These are phyloP conservation scores for Hypoxylon sp. DNA, from an alignment of 2,329 filamentous ascomycete species.

Conservation along the genomic window DNA sequence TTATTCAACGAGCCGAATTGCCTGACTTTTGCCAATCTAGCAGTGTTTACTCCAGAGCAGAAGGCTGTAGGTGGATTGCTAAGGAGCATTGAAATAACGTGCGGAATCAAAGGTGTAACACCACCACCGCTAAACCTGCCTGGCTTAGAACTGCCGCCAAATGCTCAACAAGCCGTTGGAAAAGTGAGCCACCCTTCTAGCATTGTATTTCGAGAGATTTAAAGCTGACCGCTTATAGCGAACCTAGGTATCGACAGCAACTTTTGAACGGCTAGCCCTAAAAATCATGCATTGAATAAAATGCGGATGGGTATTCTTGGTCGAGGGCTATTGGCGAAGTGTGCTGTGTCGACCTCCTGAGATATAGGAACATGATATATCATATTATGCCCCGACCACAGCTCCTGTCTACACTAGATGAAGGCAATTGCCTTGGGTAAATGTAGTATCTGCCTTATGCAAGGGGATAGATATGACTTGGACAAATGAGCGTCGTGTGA, in stretches of 20 bases:
- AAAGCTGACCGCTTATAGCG: slow-evolving; percentile 28
- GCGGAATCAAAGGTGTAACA: slow-evolving; percentile 52
- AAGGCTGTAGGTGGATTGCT: slow-evolving; percentile 55
- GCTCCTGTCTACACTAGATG: not conserved
- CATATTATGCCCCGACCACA: slow-evolving; percentile 13
- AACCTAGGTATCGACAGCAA: slow-evolving; percentile 8
- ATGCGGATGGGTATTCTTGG: not conserved
- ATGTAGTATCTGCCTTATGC: slow-evolving; percentile 20
- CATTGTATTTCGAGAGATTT: not conserved
- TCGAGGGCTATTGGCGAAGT: slow-evolving; percentile 21
- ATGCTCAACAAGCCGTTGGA: slow-evolving; percentile 47
- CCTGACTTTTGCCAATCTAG: slow-evolving; percentile 55
- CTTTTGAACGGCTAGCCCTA: not conserved
- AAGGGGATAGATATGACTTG: slow-evolving; percentile 28
- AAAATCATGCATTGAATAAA: not conserved
- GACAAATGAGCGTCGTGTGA: slow-evolving; percentile 21
- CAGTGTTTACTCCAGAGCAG: slow-evolving; percentile 57
- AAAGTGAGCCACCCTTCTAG: slow-evolving; percentile 24
- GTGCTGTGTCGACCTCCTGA: slow-evolving; percentile 10
- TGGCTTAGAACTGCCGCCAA: slow-evolving; percentile 45
- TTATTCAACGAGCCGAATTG: slow-evolving; percentile 57
- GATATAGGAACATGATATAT: slow-evolving; percentile 21
- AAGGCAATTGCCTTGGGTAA: slow-evolving; percentile 4
- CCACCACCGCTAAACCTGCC: slow-evolving; percentile 51
- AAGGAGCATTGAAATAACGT: slow-evolving; percentile 56